These are phyloP conservation scores for Solioccasus polychromus DNA, from an alignment of 768 basidiomycete species.

Conservation along the genomic window DNA sequence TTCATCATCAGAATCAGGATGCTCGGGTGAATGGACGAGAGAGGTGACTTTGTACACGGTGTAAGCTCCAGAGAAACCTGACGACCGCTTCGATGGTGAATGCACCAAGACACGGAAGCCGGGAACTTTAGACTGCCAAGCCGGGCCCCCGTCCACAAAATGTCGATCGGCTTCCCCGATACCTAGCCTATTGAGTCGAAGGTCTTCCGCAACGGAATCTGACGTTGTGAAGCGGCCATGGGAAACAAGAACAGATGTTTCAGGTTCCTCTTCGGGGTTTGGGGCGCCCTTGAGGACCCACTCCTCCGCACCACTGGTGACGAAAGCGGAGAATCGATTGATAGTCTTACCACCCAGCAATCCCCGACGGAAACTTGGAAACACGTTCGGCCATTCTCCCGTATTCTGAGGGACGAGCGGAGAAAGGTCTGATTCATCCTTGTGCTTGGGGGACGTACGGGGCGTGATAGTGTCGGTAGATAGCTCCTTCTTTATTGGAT, in stretches of 20 bases:
- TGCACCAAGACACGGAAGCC: constrained; percentile 74
- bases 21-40: constrained; percentile 18
- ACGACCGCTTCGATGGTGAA: constrained; percentile 73
- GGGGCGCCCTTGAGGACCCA: constrained; percentile 70
- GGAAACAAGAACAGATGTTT: constrained; percentile 17
- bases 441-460: constrained; percentile 33
- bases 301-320: constrained; percentile 82
- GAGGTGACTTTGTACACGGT: constrained; percentile 78
- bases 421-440: constrained; percentile 25
- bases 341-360: constrained; percentile 75
- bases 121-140: constrained; percentile 74
- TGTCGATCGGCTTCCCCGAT: constrained; percentile 63
- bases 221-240: constrained; percentile 28
- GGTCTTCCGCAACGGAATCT: constrained; percentile 41
- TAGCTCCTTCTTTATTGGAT: constrained; percentile 26
- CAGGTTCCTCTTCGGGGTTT: constrained; percentile 28
- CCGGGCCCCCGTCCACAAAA: constrained; percentile 64
- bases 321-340: constrained; percentile 85
- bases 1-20: constrained; percentile 18
- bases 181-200: constrained; percentile 39
- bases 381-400: constrained; percentile 57
- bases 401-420: constrained; percentile 64
- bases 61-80: constrained; percentile 65
- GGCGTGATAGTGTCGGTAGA: constrained; percentile 52
- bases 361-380: constrained; percentile 69